A percentile compares a stretch with the other conserved stretches of the same genome.
Evolutionary conservation across 1,284 basidiomycete species (phyloP).

Genomic region (Hymenochaete sp.): DNA sequence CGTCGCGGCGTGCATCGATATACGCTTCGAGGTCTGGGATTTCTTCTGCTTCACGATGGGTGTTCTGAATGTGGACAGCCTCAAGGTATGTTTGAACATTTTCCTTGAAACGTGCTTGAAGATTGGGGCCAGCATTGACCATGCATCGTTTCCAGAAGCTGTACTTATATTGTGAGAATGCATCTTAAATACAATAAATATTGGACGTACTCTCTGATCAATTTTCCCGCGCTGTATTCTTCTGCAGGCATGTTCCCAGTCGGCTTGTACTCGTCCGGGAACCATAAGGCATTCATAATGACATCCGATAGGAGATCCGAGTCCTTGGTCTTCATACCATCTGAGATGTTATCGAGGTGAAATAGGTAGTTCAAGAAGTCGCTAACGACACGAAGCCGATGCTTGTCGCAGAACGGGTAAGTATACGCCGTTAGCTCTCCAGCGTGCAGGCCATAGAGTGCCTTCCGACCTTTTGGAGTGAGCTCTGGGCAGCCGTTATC

Average conservation of each 20-base stretch:
- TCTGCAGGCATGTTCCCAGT: conserved; percentile 20
- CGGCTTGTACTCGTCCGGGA: conserved; percentile 28
- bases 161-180: background rate
- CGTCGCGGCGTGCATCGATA: conserved; percentile 28
- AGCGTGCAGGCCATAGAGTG: conserved; percentile 50
- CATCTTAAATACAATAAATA: conserved; percentile 7
- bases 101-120: conserved; percentile 29
- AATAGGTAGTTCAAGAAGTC: conserved; percentile 35
- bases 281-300: conserved; percentile 33
- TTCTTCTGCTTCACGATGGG: conserved; percentile 25
- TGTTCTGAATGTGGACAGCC: conserved; percentile 30
- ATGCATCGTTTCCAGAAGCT: conserved; percentile 33
- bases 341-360: conserved; percentile 33
- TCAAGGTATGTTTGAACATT: conserved; percentile 32
- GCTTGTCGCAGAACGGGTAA: conserved; percentile 44
- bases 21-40: conserved; percentile 34
- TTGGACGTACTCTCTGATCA: conserved; percentile 28
- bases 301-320: conserved; percentile 27
- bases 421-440: conserved; percentile 60
- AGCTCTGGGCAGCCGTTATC: conserved; percentile 37
- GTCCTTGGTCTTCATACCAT: conserved; percentile 28
- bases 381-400: conserved; percentile 50
- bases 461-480: conserved; percentile 39
- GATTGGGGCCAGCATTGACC: conserved; percentile 22
- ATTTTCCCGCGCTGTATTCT: conserved; percentile 24